These are phyloP conservation scores for Tricholoma flavovirens DNA, from an alignment of 768 basidiomycete genomes.

Conservation along the genomic window DNA sequence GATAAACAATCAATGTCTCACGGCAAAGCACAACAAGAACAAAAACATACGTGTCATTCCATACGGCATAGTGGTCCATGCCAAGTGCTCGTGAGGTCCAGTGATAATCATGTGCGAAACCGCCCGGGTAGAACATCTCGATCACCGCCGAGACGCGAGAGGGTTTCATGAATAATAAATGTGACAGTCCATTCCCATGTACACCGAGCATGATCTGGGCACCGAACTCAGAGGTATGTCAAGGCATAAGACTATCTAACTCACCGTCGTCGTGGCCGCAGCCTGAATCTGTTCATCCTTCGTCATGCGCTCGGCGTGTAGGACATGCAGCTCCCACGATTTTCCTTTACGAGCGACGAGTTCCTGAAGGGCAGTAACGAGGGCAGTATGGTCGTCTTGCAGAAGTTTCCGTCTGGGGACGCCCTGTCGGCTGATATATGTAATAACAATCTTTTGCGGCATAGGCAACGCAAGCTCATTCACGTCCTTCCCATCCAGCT, in stretches of 20 bases:
- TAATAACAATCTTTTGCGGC: constrained; percentile 54
- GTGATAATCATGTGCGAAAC: constrained; percentile 84
- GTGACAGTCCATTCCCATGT: constrained; percentile 79
- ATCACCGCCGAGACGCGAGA: constrained; percentile 75
- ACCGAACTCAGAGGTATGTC: background rate
- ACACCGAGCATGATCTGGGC: constrained; percentile 62
- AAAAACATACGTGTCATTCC: constrained; percentile 65
- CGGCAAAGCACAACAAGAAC: constrained; percentile 8
- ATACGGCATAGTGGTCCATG: constrained; percentile 69
- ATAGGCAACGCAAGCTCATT: constrained; percentile 28
- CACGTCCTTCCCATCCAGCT: constrained; percentile 10
- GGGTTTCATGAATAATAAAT: constrained; percentile 79
- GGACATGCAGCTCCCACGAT: constrained; percentile 55
- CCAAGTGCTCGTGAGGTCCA: constrained; percentile 75
- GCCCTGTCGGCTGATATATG: constrained; percentile 69
- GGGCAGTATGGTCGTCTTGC: constrained; percentile 45
- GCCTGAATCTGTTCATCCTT: constrained; percentile 72
- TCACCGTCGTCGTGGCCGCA: constrained; percentile 63
- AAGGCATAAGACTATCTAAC: constrained; percentile 15
- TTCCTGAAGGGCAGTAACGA: constrained; percentile 48
- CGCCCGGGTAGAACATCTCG: constrained; percentile 76
- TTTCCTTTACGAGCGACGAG: constrained; percentile 36
- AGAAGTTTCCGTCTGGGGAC: constrained; percentile 45
- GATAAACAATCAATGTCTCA: background rate
- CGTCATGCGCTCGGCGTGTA: constrained; percentile 58